Evolutionary conservation across 768 basidiomycete genomes (phyloP).

Genomic region (Lactarius evosmus): DNA sequence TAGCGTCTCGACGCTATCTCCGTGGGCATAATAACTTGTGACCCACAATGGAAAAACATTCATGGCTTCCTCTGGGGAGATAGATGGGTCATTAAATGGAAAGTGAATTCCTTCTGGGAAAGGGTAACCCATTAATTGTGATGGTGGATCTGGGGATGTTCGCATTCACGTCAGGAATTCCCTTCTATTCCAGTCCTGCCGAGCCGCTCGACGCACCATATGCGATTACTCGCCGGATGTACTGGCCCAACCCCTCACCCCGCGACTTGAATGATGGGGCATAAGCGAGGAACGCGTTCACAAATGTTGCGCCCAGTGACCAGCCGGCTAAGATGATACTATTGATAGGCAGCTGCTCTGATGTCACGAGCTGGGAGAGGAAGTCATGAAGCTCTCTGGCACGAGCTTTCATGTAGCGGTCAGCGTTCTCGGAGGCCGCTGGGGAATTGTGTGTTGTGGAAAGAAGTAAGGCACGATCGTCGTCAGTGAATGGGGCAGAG

Average conservation of each 20-base stretch:
- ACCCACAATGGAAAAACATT: background rate
- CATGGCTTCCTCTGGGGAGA: background rate
- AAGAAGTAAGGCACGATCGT: background rate
- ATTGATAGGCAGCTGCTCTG: background rate
- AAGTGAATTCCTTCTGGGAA: background rate
- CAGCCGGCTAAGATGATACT: background rate
- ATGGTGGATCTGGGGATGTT: background rate
- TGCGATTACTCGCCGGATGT: background rate
- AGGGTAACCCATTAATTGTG: background rate
- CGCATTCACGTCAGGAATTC: background rate
- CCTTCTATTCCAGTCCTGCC: too few species aligned
- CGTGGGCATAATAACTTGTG: background rate
- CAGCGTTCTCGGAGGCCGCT: background rate
- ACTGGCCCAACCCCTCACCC: background rate
- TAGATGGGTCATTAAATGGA: background rate
- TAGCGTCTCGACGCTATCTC: background rate
- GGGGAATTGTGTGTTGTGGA: background rate
- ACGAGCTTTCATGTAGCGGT: background rate
- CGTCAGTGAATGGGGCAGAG: background rate
- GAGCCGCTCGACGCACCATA: slow-evolving; percentile 7
- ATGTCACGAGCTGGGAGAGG: slow-evolving; percentile 1
- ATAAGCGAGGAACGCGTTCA: background rate
- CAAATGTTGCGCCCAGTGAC: background rate
- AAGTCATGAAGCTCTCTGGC: background rate
- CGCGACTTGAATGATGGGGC: background rate